Evolutionary conservation across 495 filamentous ascomycete species (phyloP).

Genomic region (Daldinia decipiens): DNA sequence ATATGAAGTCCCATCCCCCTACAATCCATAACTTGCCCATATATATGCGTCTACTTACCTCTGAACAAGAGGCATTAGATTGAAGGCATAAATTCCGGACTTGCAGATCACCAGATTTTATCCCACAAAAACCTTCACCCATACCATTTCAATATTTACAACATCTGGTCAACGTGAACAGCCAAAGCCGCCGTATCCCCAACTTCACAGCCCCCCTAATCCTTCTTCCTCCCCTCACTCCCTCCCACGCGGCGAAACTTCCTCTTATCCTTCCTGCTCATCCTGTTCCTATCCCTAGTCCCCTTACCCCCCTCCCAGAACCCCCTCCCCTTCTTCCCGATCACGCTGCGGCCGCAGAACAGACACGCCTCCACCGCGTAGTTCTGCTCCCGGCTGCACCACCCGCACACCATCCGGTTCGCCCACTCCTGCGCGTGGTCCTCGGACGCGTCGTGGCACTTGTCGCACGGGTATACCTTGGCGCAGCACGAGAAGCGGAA

Average conservation of each 20-base stretch:
- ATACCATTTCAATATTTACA: not conserved
- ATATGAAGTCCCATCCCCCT: too few relatives aligned
- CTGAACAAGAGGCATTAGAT: too few relatives aligned
- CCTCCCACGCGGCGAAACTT: conserved; percentile 70
- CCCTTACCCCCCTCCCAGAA: conserved; percentile 96
- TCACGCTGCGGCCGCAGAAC: conserved; percentile 76
- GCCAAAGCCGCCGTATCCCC: not conserved
- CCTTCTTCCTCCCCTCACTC: conserved; percentile 40
- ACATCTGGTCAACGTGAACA: not conserved
- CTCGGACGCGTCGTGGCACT: conserved; percentile 79
- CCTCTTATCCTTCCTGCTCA: conserved; percentile 80
- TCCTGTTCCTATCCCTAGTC: conserved; percentile 72
- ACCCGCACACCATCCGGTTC: conserved; percentile 88
- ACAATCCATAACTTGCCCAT: too few relatives aligned
- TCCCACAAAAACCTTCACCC: not conserved
- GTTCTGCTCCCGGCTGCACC: conserved; percentile 84
- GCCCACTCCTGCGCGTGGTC: conserved; percentile 86
- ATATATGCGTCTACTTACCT: too few relatives aligned
- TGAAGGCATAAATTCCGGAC: too few relatives aligned
- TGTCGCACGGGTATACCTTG: conserved; percentile 79
- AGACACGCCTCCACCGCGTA: conserved; percentile 82
- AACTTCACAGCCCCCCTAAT: conserved; percentile 18
- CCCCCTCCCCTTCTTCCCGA: conserved; percentile 72
- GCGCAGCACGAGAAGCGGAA: conserved; percentile 74
- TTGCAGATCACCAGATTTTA: not conserved